Conservation (phyloP, 139 green algal genomes). For the Zygnema circumcarinatum region DNA sequence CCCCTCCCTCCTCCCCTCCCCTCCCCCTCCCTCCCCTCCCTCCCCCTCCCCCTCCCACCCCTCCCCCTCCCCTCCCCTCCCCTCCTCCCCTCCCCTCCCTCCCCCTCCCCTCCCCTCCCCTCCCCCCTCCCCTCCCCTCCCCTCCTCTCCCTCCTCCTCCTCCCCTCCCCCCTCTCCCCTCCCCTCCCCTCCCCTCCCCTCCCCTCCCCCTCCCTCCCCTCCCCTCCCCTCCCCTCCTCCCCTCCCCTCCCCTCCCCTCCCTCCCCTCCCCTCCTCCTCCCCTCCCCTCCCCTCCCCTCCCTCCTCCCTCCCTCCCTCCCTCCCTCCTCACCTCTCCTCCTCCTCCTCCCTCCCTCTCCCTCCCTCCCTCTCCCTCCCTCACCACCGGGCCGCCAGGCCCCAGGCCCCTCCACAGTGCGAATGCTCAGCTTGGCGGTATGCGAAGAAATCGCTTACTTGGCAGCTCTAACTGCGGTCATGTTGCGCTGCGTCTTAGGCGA, state of each 20-base stretch:
- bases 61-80: background rate
- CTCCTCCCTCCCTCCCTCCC: too few species aligned
- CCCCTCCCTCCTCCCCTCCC: background rate
- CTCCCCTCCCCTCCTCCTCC: background rate
- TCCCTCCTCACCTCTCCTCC: too few species aligned
- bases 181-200: background rate
- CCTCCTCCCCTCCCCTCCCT: background rate
- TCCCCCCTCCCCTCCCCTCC: background rate
- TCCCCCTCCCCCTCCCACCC: background rate
- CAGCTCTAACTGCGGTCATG: too few species aligned
- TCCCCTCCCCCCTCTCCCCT: background rate
- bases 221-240: background rate
- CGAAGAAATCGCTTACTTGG: too few species aligned
- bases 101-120: background rate
- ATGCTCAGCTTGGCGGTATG: too few species aligned
- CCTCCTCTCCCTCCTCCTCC: background rate
- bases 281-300: background rate
- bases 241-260: background rate
- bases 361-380: too few species aligned
- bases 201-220: background rate
- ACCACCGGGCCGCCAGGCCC: too few species aligned
- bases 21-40: background rate
- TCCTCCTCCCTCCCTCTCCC: too few species aligned
- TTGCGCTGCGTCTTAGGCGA: too few species aligned
- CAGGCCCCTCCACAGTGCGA: too few species aligned